Conservation (phyloP, 176 grass and related monocot genomes). For the Chrysopogon serrulatus region DNA sequence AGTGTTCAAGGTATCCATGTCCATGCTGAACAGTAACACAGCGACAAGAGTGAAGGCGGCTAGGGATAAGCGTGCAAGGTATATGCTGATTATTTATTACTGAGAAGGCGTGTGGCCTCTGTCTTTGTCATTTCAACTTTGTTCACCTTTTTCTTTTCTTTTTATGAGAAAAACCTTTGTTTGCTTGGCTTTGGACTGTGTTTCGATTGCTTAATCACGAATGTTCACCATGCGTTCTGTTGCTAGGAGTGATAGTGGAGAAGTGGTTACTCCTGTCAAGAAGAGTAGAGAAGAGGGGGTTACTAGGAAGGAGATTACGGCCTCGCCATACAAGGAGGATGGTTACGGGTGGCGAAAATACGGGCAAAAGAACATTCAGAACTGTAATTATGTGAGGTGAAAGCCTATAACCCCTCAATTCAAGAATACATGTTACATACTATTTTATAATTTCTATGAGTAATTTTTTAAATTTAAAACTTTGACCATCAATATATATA, state of each 20-base stretch:
- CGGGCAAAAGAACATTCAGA: slow-evolving; percentile 51
- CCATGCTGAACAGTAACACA: slow-evolving; percentile 1
- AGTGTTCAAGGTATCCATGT: slow-evolving; percentile 36
- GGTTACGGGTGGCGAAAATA: slow-evolving; percentile 56
- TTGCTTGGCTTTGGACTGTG: neutral
- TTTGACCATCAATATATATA: neutral
- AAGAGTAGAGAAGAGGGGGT: slow-evolving; percentile 16
- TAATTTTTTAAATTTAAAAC: neutral
- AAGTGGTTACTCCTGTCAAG: neutral
- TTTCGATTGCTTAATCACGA: neutral
- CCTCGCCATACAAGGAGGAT: slow-evolving; percentile 31
- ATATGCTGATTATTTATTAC: neutral
- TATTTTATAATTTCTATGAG: neutral
- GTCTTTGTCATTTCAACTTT: neutral
- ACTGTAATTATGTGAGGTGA: slow-evolving; percentile 30
- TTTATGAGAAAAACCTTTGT: neutral
- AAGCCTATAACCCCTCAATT: neutral
- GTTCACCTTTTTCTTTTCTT: neutral
- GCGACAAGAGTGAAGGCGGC: neutral
- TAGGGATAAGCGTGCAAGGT: slow-evolving; percentile 19
- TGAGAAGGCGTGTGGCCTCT: neutral
- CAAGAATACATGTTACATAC: neutral
- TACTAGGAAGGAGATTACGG: slow-evolving; percentile 16
- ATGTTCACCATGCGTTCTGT: neutral
- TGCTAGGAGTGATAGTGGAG: neutral